A percentile compares a stretch with the other conserved stretches of the same genome.
These are phyloP conservation scores for Venturia aucupariae DNA, from an alignment of 2,329 filamentous ascomycete species.

Conservation along the genomic window DNA sequence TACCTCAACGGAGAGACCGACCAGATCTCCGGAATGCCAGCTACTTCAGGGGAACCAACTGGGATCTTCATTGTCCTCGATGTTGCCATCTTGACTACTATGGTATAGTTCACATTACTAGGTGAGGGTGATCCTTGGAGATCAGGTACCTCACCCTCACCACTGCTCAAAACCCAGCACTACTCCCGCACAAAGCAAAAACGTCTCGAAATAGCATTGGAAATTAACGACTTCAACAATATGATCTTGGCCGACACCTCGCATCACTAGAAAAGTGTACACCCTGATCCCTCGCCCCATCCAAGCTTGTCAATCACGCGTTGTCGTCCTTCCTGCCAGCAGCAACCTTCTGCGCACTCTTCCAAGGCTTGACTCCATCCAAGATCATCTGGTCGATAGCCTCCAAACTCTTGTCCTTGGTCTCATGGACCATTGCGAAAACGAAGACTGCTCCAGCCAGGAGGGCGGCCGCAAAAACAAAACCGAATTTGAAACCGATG, in stretches of 20 bases:
- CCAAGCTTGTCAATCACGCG: background rate
- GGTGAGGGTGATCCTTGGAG: background rate
- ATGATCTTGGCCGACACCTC: too few species aligned
- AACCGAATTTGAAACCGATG: slow-evolving; percentile 65
- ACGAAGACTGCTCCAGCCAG: slow-evolving; percentile 55
- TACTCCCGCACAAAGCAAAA: background rate
- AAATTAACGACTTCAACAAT: background rate
- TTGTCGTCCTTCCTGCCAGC: background rate
- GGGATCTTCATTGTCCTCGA: background rate
- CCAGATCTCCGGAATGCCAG: background rate
- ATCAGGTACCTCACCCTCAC: background rate
- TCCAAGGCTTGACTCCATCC: slow-evolving; percentile 52
- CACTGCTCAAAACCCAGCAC: background rate
- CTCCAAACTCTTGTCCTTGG: slow-evolving; percentile 62
- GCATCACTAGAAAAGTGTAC: background rate
- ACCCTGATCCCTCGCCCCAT: background rate
- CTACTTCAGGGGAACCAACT: background rate
- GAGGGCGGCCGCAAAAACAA: slow-evolving; percentile 67
- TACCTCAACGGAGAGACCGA: background rate
- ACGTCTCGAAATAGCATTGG: background rate
- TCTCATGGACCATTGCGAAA: slow-evolving; percentile 71
- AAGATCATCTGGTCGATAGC: slow-evolving; percentile 75
- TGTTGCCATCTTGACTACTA: background rate
- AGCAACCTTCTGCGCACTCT: slow-evolving; percentile 32
- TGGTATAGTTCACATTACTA: background rate